Evolutionary conservation across 768 basidiomycete genomes (phyloP).

Genomic region (Boletus rubropictus): DNA sequence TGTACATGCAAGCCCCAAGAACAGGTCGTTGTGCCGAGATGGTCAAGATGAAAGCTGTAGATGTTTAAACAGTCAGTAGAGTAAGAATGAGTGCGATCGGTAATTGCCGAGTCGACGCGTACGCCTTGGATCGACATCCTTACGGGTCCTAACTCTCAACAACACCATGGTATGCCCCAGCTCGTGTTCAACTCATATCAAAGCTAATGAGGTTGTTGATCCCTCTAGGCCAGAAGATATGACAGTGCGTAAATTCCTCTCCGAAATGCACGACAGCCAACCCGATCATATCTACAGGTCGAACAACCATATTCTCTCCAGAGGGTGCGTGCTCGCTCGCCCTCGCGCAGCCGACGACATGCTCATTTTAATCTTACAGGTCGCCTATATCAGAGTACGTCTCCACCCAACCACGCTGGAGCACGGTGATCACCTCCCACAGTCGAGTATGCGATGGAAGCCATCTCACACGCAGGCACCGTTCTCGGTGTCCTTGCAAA

Average conservation of each 20-base stretch:
- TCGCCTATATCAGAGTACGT: conserved; percentile 91
- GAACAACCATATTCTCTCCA: conserved; percentile 98
- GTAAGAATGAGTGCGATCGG: conserved; percentile 2
- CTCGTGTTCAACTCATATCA: not conserved
- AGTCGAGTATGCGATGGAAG: conserved; percentile 99
- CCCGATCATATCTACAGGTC: conserved; percentile 48
- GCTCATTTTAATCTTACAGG: conserved; percentile 42
- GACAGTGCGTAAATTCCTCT: conserved; percentile 64
- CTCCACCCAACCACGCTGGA: not conserved
- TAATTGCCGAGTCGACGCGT: conserved; percentile 25
- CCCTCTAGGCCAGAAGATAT: conserved; percentile 77
- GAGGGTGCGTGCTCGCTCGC: conserved; percentile 57
- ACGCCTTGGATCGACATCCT: no score
- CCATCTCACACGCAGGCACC: conserved; percentile 92
- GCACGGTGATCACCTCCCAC: conserved; percentile 3
- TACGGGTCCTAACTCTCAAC: no score
- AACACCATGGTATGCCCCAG: conserved; percentile 43
- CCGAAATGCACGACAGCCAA: conserved; percentile 12
- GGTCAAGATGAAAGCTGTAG: conserved; percentile 86
- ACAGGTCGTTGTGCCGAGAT: conserved; percentile 93
- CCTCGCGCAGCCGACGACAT: conserved; percentile 5
- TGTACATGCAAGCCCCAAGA: conserved; percentile 93
- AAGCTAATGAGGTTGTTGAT: not conserved
- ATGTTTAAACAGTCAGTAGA: conserved; percentile 37
- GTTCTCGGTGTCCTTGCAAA: conserved; percentile 89